These are phyloP conservation scores for Rhynchosporium agropyri DNA, from an alignment of 2,329 filamentous ascomycete species.

Conservation along the genomic window DNA sequence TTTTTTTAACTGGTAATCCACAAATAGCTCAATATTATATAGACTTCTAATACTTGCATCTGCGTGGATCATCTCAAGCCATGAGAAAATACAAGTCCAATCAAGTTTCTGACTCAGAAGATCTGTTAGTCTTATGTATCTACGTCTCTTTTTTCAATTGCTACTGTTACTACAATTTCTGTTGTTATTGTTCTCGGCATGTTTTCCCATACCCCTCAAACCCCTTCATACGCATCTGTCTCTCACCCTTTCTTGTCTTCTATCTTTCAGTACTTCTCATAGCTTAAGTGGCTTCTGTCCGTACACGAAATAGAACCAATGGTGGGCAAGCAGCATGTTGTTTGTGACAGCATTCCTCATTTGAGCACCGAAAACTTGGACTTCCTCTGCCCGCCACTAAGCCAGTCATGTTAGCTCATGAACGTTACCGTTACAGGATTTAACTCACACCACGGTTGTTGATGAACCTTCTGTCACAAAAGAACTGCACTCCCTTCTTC, in stretches of 20 bases:
- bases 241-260: neutral
- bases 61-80: neutral
- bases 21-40: too few species aligned
- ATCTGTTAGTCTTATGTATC: neutral
- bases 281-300: slow-evolving; percentile 20
- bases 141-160: neutral
- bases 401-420: neutral
- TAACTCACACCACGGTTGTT: slow-evolving; percentile 23
- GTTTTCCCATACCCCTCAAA: neutral
- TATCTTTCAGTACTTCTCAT: neutral
- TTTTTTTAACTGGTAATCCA: too few species aligned
- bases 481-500: slow-evolving; percentile 25
- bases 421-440: neutral
- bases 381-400: slow-evolving; percentile 27
- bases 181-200: too few species aligned
- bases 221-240: neutral
- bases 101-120: neutral
- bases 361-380: slow-evolving; percentile 23
- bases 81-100: neutral
- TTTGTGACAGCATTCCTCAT: slow-evolving; percentile 27
- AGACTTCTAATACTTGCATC: too few species aligned
- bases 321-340: slow-evolving; percentile 23
- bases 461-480: slow-evolving; percentile 28
- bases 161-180: too few species aligned
- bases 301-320: slow-evolving; percentile 21